Evolutionary conservation across 2,329 filamentous ascomycete species (phyloP).

Genomic region (Penicillium paneum): DNA sequence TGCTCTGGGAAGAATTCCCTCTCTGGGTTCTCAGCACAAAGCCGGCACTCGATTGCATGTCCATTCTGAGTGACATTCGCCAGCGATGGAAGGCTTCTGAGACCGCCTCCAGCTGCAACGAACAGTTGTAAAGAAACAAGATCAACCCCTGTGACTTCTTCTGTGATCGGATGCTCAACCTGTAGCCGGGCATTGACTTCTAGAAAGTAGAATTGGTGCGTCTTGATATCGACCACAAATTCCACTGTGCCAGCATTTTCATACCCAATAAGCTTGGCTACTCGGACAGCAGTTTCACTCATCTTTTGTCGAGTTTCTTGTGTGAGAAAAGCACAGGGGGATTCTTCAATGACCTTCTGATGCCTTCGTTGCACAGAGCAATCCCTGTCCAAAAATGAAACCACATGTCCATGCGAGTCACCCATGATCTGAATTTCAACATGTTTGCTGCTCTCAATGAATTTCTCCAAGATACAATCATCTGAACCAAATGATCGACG

Average conservation of each 20-base stretch:
- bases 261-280: constrained; percentile 26
- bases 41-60: constrained; percentile 46
- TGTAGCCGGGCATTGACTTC: constrained; percentile 50
- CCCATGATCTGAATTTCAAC: constrained; percentile 11
- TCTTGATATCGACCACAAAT: constrained; percentile 45
- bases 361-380: constrained; percentile 52
- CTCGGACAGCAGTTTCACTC: constrained; percentile 30
- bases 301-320: constrained; percentile 31
- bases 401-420: constrained; percentile 33
- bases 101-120: constrained; percentile 32
- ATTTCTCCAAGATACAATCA: constrained; percentile 7
- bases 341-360: constrained; percentile 52
- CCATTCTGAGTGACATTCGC: constrained; percentile 28
- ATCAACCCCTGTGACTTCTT: constrained; percentile 37
- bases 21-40: constrained; percentile 46
- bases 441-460: constrained; percentile 7
- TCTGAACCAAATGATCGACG: neutral
- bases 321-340: constrained; percentile 37
- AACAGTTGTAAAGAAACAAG: constrained; percentile 39
- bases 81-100: constrained; percentile 24
- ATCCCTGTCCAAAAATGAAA: constrained; percentile 47
- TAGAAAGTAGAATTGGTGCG: constrained; percentile 44
- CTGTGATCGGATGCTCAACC: constrained; percentile 48
- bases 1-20: constrained; percentile 40
- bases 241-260: constrained; percentile 48